Evolutionary conservation across 495 filamentous ascomycete genomes (phyloP).

Genomic region (Podospora pseudocomata): DNA sequence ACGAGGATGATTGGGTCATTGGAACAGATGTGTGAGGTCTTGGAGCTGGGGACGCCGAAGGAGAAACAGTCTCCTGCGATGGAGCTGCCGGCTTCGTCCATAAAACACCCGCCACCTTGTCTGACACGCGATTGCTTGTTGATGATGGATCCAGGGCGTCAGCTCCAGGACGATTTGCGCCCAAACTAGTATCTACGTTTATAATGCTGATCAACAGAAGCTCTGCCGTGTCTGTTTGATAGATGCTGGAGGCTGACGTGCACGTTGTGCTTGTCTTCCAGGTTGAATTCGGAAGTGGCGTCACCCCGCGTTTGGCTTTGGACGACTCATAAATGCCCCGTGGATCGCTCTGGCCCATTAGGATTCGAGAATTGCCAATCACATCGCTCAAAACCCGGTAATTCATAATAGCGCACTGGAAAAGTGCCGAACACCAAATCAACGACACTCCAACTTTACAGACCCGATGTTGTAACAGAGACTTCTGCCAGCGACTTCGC

Average conservation of each 20-base stretch:
- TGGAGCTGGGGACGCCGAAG: slow-evolving; percentile 21
- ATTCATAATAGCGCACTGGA: neutral
- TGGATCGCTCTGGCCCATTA: neutral
- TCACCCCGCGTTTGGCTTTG: neutral
- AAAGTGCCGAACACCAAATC: neutral
- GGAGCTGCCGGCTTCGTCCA: slow-evolving; percentile 44
- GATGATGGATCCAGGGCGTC: slow-evolving; percentile 1
- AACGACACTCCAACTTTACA: neutral
- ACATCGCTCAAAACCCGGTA: neutral
- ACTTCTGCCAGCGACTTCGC: no score
- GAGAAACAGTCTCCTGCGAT: slow-evolving; percentile 26
- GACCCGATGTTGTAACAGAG: no score
- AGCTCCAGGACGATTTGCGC: neutral
- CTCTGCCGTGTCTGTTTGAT: neutral
- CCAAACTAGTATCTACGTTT: neutral
- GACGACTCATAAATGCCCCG: neutral
- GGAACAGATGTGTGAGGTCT: slow-evolving; percentile 25
- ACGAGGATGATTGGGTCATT: slow-evolving; percentile 61
- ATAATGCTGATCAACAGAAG: neutral
- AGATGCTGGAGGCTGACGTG: neutral
- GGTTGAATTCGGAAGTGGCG: neutral
- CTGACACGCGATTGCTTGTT: slow-evolving; percentile 1
- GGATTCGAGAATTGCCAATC: neutral
- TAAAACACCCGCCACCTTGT: slow-evolving; percentile 48
- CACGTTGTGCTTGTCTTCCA: neutral